A percentile compares a stretch with the other conserved stretches of the same genome.
Evolutionary conservation across 148 eudicot genomes (phyloP).

Genomic region (Limonium bicolor): DNA sequence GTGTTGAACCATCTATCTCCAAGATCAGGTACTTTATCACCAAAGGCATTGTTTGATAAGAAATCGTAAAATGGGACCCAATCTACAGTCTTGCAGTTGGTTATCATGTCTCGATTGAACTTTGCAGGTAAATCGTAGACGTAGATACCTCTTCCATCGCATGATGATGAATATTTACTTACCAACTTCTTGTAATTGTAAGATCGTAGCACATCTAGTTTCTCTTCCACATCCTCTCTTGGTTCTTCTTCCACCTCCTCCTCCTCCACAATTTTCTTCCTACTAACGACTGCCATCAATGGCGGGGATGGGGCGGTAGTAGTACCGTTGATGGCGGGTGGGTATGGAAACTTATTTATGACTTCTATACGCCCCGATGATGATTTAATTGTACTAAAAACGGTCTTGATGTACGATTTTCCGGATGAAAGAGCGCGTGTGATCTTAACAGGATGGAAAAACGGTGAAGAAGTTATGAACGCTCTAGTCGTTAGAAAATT

Average conservation of each 20-base stretch:
- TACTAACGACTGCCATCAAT: too few species aligned
- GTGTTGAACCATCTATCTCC: constrained; percentile 69
- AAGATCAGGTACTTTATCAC: constrained; percentile 41
- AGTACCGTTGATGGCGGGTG: not conserved
- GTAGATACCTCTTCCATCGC: constrained; percentile 51
- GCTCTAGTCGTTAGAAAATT: too few species aligned
- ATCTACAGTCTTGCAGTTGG: constrained; percentile 34
- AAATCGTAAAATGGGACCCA: constrained; percentile 46
- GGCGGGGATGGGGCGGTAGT: too few species aligned
- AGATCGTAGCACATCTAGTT: constrained; percentile 31
- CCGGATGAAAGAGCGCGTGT: too few species aligned
- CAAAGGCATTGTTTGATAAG: constrained; percentile 41
- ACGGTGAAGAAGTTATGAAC: too few species aligned
- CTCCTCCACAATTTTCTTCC: too few species aligned
- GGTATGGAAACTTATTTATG: not conserved
- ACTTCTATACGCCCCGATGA: too few species aligned
- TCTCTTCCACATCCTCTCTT: constrained; percentile 24
- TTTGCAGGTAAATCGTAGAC: constrained; percentile 66
- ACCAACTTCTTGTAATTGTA: constrained; percentile 16
- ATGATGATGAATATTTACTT: constrained; percentile 14
- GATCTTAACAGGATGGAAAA: too few species aligned
- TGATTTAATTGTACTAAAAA: too few species aligned
- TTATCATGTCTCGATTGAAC: constrained; percentile 52
- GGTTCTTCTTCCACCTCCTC: constrained; percentile 20
- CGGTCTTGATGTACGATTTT: too few species aligned